Evolutionary conservation across 139 green algal species (phyloP).

Genomic region (Zygnema circumcarinatum): DNA sequence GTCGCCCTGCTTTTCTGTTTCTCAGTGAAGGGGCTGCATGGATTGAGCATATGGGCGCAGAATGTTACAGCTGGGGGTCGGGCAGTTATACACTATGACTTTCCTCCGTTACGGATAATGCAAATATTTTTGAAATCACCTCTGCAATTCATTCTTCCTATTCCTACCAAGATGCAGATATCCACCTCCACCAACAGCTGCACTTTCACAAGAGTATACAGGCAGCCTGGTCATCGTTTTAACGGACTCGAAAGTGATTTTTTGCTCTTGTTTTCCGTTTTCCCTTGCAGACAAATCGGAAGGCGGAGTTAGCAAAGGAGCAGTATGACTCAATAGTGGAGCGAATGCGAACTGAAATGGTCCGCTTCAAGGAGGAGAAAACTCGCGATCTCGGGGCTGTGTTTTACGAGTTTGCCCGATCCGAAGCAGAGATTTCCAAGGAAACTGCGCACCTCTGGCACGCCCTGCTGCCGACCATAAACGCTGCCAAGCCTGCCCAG

Average conservation of each 20-base stretch:
- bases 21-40: too few relatives aligned
- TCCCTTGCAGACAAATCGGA: constrained; percentile 57
- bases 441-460: constrained; percentile 77
- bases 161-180: too few relatives aligned
- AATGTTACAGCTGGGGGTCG: not conserved
- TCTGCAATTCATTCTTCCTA: too few relatives aligned
- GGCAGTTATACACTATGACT: not conserved
- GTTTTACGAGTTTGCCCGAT: constrained; percentile 81
- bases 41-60: too few relatives aligned
- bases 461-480: constrained; percentile 61
- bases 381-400: constrained; percentile 76
- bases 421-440: constrained; percentile 67
- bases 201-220: too few relatives aligned
- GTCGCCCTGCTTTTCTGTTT: too few relatives aligned
- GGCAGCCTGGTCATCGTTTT: too few relatives aligned
- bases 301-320: constrained; percentile 66
- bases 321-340: constrained; percentile 73
- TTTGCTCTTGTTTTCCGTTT: too few relatives aligned
- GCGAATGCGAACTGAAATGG: constrained; percentile 85
- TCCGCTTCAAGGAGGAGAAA: constrained; percentile 79
- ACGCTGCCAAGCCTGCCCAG: constrained; percentile 13
- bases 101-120: not conserved
- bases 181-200: too few relatives aligned
- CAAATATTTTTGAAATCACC: not conserved
- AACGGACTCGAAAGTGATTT: too few relatives aligned